Percentiles rank a stretch among this genome's conserved stretches.
Evolutionary conservation across 2,329 filamentous ascomycete genomes (phyloP).

Genomic region (Neoarthrinium moseri): DNA sequence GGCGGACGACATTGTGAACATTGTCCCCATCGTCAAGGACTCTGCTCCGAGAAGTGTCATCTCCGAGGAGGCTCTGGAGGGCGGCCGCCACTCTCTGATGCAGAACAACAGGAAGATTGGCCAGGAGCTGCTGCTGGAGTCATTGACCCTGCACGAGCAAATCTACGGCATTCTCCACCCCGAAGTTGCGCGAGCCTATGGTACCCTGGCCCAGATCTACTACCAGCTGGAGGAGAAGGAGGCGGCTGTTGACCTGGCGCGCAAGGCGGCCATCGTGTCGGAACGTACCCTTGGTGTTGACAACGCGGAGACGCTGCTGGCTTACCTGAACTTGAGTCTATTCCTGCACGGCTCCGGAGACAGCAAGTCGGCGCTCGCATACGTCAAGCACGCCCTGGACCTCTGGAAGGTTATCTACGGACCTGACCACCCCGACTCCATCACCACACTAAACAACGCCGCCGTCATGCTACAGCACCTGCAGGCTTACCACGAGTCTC

Average conservation of each 20-base stretch:
- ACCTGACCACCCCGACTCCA: constrained; percentile 89
- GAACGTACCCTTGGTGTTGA: constrained; percentile 94
- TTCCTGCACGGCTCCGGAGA: constrained; percentile 93
- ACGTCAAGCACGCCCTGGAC: constrained; percentile 88
- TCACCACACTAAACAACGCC: constrained; percentile 98
- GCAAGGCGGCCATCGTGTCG: constrained; percentile 94
- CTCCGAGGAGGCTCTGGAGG: constrained; percentile 93
- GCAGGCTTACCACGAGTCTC: constrained; percentile 91
- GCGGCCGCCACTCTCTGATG: constrained; percentile 91
- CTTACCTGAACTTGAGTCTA: constrained; percentile 92
- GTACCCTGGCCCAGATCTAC: constrained; percentile 91
- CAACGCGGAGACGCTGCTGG: constrained; percentile 88
- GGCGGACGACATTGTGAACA: constrained; percentile 83
- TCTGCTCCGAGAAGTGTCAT: constrained; percentile 86
- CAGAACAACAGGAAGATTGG: constrained; percentile 95
- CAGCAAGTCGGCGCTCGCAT: constrained; percentile 81
- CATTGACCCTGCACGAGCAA: constrained; percentile 92
- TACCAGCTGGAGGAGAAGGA: constrained; percentile 98
- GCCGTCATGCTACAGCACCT: constrained; percentile 97
- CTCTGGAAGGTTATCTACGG: constrained; percentile 98
- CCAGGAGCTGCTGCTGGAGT: constrained; percentile 94
- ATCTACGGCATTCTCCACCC: constrained; percentile 98
- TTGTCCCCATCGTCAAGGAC: constrained; percentile 94
- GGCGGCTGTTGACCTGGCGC: constrained; percentile 88
- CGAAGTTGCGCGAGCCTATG: constrained; percentile 93